Percentiles rank a stretch among this genome's conserved stretches.
phyloP scores from a whole-genome alignment of 805 yeast species.

The Barnettozyma populi region DNA sequence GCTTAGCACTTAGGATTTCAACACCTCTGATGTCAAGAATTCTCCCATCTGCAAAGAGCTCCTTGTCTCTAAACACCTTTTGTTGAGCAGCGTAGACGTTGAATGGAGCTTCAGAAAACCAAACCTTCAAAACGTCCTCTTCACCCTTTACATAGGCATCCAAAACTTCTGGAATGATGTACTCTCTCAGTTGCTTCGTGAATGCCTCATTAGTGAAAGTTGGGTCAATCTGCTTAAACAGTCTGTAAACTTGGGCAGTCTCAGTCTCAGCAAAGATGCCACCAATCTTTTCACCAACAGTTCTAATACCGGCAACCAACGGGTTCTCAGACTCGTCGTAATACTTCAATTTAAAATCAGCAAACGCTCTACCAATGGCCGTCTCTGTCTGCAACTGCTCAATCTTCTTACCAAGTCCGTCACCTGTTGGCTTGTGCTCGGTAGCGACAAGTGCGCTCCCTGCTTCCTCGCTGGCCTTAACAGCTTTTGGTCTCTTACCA shows the following conservation, averaged over 20 bases:
- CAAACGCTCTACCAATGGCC: slow-evolving; percentile 58
- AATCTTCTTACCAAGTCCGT: slow-evolving; percentile 58
- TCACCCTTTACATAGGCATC: slow-evolving; percentile 96
- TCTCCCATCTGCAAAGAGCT: slow-evolving; percentile 83
- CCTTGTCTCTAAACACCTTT: slow-evolving; percentile 87
- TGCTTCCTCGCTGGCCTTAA: slow-evolving; percentile 74
- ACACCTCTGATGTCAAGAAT: slow-evolving; percentile 94
- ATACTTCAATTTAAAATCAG: slow-evolving; percentile 53
- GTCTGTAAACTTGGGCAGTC: slow-evolving; percentile 83
- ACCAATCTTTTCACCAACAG: slow-evolving; percentile 71
- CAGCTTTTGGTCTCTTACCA: slow-evolving; percentile 60
- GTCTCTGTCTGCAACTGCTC: slow-evolving; percentile 63
- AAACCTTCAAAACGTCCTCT: slow-evolving; percentile 68
- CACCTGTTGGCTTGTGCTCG: slow-evolving; percentile 69
- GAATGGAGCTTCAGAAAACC: slow-evolving; percentile 97
- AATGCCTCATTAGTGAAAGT: slow-evolving; percentile 74
- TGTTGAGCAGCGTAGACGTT: slow-evolving; percentile 92
- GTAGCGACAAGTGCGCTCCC: slow-evolving; percentile 82
- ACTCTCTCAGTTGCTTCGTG: slow-evolving; percentile 79
- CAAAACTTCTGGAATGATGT: slow-evolving; percentile 88
- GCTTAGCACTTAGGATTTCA: slow-evolving; percentile 82
- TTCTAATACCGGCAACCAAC: slow-evolving; percentile 72
- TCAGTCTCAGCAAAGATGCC: slow-evolving; percentile 90
- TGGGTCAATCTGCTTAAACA: slow-evolving; percentile 88
- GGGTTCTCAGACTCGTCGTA: slow-evolving; percentile 97